phyloP scores from a whole-genome alignment of 176 grass and related monocot species.

The Raddia guianensis region DNA sequence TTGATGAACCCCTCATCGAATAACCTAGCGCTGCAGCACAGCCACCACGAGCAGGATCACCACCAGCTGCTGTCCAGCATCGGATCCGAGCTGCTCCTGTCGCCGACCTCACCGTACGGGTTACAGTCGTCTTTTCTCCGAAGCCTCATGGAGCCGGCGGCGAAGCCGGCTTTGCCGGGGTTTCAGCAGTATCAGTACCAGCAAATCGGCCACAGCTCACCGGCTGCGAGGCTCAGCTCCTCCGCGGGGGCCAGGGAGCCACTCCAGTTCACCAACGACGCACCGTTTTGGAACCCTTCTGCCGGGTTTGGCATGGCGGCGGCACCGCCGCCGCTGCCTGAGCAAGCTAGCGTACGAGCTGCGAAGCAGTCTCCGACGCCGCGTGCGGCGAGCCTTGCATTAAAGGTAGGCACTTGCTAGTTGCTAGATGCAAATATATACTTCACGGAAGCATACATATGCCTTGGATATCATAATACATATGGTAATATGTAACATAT shows the following conservation, averaged over 20 bases:
- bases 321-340: not conserved
- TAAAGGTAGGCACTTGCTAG: conserved; percentile 22
- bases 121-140: conserved; percentile 39
- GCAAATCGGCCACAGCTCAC: conserved; percentile 35
- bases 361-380: conserved; percentile 13
- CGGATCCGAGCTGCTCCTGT: conserved; percentile 49
- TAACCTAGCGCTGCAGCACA: conserved; percentile 43
- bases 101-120: conserved; percentile 47
- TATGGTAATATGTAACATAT: not conserved
- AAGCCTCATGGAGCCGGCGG: conserved; percentile 43
- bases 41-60: conserved; percentile 41
- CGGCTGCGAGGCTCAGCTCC: conserved; percentile 1
- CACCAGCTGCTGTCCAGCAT: conserved; percentile 43
- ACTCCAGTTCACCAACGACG: conserved; percentile 65
- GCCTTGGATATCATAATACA: not conserved
- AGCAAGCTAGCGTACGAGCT: conserved; percentile 8
- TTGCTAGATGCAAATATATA: not conserved
- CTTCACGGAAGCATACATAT: not conserved
- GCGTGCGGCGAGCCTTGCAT: conserved; percentile 23
- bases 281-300: conserved; percentile 63
- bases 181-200: conserved; percentile 53
- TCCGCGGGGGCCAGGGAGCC: conserved; percentile 33
- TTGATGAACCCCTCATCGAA: conserved; percentile 41
- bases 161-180: conserved; percentile 22
- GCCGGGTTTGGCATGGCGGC: conserved; percentile 39